Conservation (phyloP, 257 asterid species). For the Solanum pinnatisectum region DNA sequence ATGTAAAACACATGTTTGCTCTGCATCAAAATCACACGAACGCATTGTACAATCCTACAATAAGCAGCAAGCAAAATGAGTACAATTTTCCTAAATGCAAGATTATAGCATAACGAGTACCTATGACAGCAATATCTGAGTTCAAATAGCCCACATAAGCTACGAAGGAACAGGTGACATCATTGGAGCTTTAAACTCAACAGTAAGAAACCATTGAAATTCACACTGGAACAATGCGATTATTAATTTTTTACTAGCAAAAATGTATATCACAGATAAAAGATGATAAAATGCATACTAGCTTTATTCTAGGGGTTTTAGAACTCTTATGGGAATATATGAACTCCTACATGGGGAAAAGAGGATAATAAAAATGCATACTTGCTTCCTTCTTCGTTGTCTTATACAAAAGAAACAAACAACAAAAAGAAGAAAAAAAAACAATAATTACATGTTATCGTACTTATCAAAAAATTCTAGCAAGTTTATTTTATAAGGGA, state of each 20-base stretch:
- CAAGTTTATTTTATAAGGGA: neutral
- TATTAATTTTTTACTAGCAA: neutral
- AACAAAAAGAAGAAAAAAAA: neutral
- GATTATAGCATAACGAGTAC: neutral
- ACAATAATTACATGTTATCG: neutral
- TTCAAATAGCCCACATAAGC: neutral
- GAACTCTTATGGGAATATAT: neutral
- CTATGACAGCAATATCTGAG: neutral
- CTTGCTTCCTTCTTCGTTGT: neutral
- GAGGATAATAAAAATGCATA: neutral
- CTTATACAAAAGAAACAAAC: neutral
- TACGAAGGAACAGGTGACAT: neutral
- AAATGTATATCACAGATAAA: neutral
- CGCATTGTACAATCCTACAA: conserved; percentile 92
- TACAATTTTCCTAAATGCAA: neutral
- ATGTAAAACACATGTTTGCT: conserved; percentile 94
- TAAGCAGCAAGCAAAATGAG: neutral
- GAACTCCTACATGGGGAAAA: neutral
- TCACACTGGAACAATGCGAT: neutral
- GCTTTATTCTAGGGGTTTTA: neutral
- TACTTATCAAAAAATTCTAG: neutral
- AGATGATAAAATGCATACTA: neutral
- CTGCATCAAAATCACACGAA: conserved; percentile 92
- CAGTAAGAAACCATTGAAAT: neutral
- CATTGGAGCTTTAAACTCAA: neutral